phyloP scores from a whole-genome alignment of 805 yeast genomes.

The Wickerhamiella vanderwaltii region DNA sequence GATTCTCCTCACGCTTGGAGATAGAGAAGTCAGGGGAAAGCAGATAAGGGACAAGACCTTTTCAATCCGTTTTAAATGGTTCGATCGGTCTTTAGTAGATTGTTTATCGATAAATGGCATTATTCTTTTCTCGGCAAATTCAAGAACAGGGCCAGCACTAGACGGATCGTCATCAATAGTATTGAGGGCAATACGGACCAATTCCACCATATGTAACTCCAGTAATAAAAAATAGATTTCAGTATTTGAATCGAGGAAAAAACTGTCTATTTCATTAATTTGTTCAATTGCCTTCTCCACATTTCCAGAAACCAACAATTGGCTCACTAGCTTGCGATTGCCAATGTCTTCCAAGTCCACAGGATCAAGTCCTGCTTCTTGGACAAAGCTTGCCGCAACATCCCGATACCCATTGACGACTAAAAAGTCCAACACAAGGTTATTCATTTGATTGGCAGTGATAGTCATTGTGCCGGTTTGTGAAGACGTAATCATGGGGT shows the following conservation, averaged over 20 bases:
- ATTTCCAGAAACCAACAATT: constrained; percentile 44
- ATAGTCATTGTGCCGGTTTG: background rate
- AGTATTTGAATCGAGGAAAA: constrained; percentile 49
- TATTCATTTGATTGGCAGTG: constrained; percentile 5
- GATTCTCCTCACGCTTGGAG: background rate
- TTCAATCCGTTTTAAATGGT: constrained; percentile 61
- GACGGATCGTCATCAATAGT: constrained; percentile 16
- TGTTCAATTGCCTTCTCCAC: constrained; percentile 46
- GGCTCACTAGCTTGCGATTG: constrained; percentile 40
- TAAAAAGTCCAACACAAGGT: constrained; percentile 12
- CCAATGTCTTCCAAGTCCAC: constrained; percentile 10
- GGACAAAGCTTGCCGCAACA: constrained; percentile 12
- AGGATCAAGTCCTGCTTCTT: constrained; percentile 11
- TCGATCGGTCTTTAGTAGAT: constrained; percentile 12
- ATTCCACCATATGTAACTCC: constrained; percentile 64
- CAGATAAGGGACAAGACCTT: constrained; percentile 70
- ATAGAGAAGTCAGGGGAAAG: constrained; percentile 28
- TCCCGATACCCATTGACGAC: constrained; percentile 13
- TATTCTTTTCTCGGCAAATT: constrained; percentile 32
- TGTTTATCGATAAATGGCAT: constrained; percentile 27
- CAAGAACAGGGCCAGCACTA: constrained; percentile 21
- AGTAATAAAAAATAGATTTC: constrained; percentile 60
- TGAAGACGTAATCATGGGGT: background rate
- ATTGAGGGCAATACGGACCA: constrained; percentile 39
- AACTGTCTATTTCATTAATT: constrained; percentile 50